Conservation (phyloP, 257 asterid species). For the Nicotiana benthamiana region DNA sequence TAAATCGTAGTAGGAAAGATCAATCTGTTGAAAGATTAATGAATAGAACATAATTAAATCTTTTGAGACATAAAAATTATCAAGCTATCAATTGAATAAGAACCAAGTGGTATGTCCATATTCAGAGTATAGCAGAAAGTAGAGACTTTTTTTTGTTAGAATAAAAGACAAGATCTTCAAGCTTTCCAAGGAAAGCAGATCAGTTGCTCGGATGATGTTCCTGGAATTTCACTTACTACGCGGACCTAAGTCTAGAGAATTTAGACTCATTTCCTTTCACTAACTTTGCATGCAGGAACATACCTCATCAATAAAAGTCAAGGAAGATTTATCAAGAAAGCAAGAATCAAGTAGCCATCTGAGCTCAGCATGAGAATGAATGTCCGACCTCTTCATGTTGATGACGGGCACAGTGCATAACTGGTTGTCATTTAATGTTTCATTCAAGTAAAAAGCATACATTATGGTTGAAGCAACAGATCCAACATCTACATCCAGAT, state of each 20-base stretch:
- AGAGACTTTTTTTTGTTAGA: not conserved
- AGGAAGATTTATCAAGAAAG: slow-evolving; percentile 54
- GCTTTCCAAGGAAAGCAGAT: not conserved
- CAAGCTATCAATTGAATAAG: not conserved
- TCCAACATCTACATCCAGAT: slow-evolving; percentile 56
- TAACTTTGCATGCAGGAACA: not conserved
- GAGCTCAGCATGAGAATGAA: slow-evolving; percentile 46
- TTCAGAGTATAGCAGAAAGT: not conserved
- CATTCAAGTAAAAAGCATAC: slow-evolving; percentile 63
- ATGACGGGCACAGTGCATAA: slow-evolving; percentile 66
- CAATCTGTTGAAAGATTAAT: slow-evolving; percentile 42
- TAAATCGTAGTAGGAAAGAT: slow-evolving; percentile 61
- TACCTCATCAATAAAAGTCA: slow-evolving; percentile 74
- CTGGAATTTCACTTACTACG: not conserved
- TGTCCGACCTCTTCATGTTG: slow-evolving; percentile 60
- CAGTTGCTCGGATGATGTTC: not conserved
- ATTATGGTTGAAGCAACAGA: slow-evolving; percentile 64
- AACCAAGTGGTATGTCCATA: not conserved
- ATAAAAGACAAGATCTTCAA: not conserved
- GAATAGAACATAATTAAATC: not conserved
- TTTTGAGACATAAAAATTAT: slow-evolving; percentile 2
- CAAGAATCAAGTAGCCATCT: slow-evolving; percentile 73
- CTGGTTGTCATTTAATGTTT: slow-evolving; percentile 33
- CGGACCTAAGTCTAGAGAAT: not conserved
- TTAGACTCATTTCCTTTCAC: not conserved